Evolutionary conservation across 371 early-diverging fungal genomes (phyloP).

Genomic region (Syncephalastrum racemosum): DNA sequence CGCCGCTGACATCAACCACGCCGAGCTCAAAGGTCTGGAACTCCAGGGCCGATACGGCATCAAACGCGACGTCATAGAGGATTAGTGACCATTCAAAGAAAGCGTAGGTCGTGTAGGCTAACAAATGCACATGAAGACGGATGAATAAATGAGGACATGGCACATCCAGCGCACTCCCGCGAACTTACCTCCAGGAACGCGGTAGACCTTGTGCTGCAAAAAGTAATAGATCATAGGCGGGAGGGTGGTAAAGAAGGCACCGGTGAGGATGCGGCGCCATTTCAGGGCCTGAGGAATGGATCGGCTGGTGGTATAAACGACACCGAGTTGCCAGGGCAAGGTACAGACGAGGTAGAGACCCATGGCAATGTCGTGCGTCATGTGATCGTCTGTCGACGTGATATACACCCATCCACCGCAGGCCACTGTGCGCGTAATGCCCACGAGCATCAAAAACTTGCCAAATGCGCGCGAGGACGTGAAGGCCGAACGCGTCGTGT

Average conservation of each 20-base stretch:
- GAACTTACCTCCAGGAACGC: slow-evolving; percentile 64
- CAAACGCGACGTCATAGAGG: slow-evolving; percentile 77
- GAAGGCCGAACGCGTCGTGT: slow-evolving; percentile 44
- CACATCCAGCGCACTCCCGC: too few relatives aligned
- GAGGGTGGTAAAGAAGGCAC: slow-evolving; percentile 66
- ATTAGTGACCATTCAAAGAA: slow-evolving; percentile 86
- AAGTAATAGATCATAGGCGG: slow-evolving; percentile 79
- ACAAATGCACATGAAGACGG: neutral
- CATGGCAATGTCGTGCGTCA: slow-evolving; percentile 82
- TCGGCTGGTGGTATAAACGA: slow-evolving; percentile 42
- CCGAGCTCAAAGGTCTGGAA: slow-evolving; percentile 60
- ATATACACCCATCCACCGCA: slow-evolving; percentile 85
- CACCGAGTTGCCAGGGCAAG: slow-evolving; percentile 73
- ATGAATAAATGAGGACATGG: too few relatives aligned
- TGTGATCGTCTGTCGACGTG: slow-evolving; percentile 79
- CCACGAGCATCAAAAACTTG: slow-evolving; percentile 60
- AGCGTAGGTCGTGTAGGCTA: slow-evolving; percentile 79
- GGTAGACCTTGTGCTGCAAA: slow-evolving; percentile 75
- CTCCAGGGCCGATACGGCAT: slow-evolving; percentile 70
- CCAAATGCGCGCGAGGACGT: slow-evolving; percentile 53
- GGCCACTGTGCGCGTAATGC: slow-evolving; percentile 68
- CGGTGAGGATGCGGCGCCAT: slow-evolving; percentile 43
- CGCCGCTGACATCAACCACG: slow-evolving; percentile 46
- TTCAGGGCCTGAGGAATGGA: slow-evolving; percentile 31
- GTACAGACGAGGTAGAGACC: slow-evolving; percentile 72